phyloP scores from a whole-genome alignment of 139 green algal species.

The Dunaliella primolecta region DNA sequence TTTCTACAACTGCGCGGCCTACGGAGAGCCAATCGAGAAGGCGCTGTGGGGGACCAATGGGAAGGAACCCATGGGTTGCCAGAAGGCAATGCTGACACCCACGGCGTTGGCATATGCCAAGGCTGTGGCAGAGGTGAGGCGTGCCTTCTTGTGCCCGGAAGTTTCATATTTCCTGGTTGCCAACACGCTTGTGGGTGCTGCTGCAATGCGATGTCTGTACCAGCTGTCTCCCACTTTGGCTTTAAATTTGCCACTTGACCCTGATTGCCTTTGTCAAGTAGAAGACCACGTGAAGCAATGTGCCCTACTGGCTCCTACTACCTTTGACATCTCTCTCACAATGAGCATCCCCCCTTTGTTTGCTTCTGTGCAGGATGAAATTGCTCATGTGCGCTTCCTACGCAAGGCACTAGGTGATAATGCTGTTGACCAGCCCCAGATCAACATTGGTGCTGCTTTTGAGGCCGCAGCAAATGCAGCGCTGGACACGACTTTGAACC shows the following conservation, averaged over 20 bases:
- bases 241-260: too few relatives aligned
- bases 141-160: neutral
- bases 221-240: neutral
- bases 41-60: neutral
- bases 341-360: too few relatives aligned
- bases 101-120: neutral
- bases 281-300: too few relatives aligned
- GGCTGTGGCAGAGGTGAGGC: neutral
- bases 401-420: constrained; percentile 29
- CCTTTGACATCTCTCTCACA: too few relatives aligned
- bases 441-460: constrained; percentile 54
- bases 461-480: constrained; percentile 40
- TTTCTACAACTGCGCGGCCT: neutral
- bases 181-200: neutral
- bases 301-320: too few relatives aligned
- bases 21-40: neutral
- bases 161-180: neutral
- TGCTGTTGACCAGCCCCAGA: constrained; percentile 32
- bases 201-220: neutral
- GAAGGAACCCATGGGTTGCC: neutral
- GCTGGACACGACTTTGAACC: constrained; percentile 29
- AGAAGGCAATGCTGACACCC: neutral
- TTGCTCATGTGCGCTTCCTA: constrained; percentile 21
- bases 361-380: constrained; percentile 27
- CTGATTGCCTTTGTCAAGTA: too few relatives aligned